Evolutionary conservation across 2,329 filamentous ascomycete species (phyloP).

Genomic region (Fusarium graminum): DNA sequence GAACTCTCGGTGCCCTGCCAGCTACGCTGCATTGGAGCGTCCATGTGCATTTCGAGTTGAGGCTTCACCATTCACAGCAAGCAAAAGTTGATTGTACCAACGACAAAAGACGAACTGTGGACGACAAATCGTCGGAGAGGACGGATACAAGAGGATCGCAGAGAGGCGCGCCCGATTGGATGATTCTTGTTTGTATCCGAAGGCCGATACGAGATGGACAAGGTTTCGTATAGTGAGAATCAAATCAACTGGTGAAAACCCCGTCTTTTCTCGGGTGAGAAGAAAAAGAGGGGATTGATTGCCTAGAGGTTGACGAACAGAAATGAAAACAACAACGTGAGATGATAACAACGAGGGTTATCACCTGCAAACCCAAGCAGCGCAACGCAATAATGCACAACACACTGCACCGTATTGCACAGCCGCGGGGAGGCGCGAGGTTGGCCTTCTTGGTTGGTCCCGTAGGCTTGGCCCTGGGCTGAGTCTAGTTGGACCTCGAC

Average conservation of each 20-base stretch:
- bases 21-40: slow-evolving; percentile 39
- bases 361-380: slow-evolving; percentile 35
- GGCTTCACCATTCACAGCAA: slow-evolving; percentile 37
- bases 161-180: slow-evolving; percentile 21
- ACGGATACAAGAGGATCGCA: slow-evolving; percentile 18
- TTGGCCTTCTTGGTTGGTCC: slow-evolving; percentile 41
- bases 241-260: slow-evolving; percentile 3
- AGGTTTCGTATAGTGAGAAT: slow-evolving; percentile 19
- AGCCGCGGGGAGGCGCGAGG: slow-evolving; percentile 43
- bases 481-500: slow-evolving; percentile 33
- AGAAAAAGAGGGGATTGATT: slow-evolving; percentile 12
- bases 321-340: slow-evolving; percentile 17
- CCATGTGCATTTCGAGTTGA: slow-evolving; percentile 42
- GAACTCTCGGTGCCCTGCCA: slow-evolving; percentile 34
- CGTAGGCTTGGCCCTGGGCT: slow-evolving; percentile 40
- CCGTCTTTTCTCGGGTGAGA: slow-evolving; percentile 1
- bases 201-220: slow-evolving; percentile 25
- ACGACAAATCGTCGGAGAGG: slow-evolving; percentile 16
- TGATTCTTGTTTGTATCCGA: slow-evolving; percentile 6
- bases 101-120: slow-evolving; percentile 13
- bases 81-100: slow-evolving; percentile 13
- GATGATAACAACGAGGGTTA: slow-evolving; percentile 26
- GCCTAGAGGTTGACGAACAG: slow-evolving; percentile 8
- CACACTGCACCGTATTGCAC: slow-evolving; percentile 14
- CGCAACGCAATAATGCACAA: not conserved